Evolutionary conservation across 371 early-diverging fungal species (phyloP), one percentile per base, ranked within the genome.

Genomic region (Apophysomyces ossiformis): DNA sequence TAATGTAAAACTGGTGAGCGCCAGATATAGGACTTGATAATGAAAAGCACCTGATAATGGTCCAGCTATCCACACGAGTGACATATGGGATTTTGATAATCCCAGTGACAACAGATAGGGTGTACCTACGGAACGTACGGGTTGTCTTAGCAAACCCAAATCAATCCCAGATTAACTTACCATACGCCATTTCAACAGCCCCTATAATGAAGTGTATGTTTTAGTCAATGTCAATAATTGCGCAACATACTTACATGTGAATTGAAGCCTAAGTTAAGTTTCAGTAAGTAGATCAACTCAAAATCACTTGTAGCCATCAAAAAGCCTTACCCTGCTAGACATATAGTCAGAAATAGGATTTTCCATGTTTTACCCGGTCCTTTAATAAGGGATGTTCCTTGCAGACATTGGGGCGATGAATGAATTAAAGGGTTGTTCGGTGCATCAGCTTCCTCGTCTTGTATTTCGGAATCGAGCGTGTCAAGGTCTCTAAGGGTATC

Each of bases 1-100:
- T 12, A 11, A 37, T 58, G 36, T 13, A 56, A 35, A 4, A 35
- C 13, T 1, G 13, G 32, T 26, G 32, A 26, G 32, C 32, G 32
- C 32, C 32, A 26, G 32, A 26, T 26, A 26, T 26, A 26, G 32
- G 32, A 26, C 2, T 26, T 26, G 2, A 59, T 35, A 9, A 44
- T 8, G 45, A 43, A 21, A 50, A 66, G 65, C 86, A 90, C 90
- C 96, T 16, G 95, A 94, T n/a, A 98, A 82, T 11, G 98, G 98
- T 0, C 98, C 98, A 9, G 96, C 96, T 64, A 98, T 86, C 98
- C 98, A 98, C 9, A 97, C 97, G 26, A 97, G 77, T 6, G 96
- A 94, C 85, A 93, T 91, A 56, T 88, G 72, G 4, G 96, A 86
- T 69, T 93, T 92, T 18, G 92, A 83, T 45, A 97, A 73, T 0